Base-by-base conservation (phyloP, 345 rosid species). In the Eucalyptus virginea region DNA sequence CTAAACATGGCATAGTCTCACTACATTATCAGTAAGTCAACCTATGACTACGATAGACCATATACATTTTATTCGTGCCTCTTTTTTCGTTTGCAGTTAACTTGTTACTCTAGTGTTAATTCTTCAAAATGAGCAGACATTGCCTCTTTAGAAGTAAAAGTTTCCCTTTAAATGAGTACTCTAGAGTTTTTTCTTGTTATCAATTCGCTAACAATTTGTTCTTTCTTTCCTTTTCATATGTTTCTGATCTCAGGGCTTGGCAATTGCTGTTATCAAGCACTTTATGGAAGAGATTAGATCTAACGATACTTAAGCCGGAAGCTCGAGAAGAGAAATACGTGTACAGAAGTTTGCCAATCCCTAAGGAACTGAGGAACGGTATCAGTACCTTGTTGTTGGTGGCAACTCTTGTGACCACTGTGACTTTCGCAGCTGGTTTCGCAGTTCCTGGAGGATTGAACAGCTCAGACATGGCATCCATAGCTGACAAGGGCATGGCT, bases 351-450 rank as follows among this genome's bases (percentile, higher is more conserved):
- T 56, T 56, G 13, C 62, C 62, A 26, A 26, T 2, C 7, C 14
- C 1, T 10, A 6, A 0, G 14, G 1, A 3, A 11, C 4, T 26
- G n/a, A 26, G 1, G 15, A 2, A 58, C 4, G 0, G 0, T 5
- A 26, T 58, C 30, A 58, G 1, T 58, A 24, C 14, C 65, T 11
- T 10, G 6, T 26, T 58, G 65, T 5, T 58, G n/a, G n/a, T 58
- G 65, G 65, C n/a, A 6, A 58, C 65, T 12, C 13, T 58, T 26
- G 65, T 26, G 65, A 58, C 65, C 65, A 58, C 65, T 24, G n/a
- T 58, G n/a, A 58, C 65, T 26, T 58, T 58, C n/a, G n/a, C n/a
- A 58, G 65, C 65, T 26, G 65, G 65, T 10, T 58, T 26, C 65
- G n/a, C 65, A 58, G n/a, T 58, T 58, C 65, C 65, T 26, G 65